Evolutionary conservation across 2,329 filamentous ascomycete genomes (phyloP), one percentile per base, ranked within the genome.

Genomic region (Magnaporthiopsis rhizophila): DNA sequence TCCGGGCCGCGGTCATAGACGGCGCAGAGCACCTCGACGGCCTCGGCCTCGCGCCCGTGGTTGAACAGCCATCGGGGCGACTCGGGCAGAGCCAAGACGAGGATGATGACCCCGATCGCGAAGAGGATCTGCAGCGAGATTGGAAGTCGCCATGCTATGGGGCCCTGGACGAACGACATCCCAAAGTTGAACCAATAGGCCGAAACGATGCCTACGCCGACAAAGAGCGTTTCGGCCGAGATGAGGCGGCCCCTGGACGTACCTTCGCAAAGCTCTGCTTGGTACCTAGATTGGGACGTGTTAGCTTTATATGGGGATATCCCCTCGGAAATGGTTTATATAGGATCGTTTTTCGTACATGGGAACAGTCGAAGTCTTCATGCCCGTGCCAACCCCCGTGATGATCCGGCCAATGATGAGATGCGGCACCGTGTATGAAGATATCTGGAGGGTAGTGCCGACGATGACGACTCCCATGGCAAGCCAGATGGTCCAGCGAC

Each of bases 1-100:
- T 90, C 84, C 12, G 81, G 71, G 59, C 81, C 78, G 3, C 86
- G 86, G 70, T 88, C 82, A 11, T 86, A 80, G 6, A 82, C 67
- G 60, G 83, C 77, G 65, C 75, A 77, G 32, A 75, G 70, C 26
- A 78, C 74, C 3, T 75, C 75, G 5, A 66, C 68, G 1, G 75
- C 76, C 24, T 79, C 76, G 21, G 74, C 70, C 11, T 72, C 67
- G 7, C 72, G 73, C 21, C 73, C 73, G 62, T 76, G 73, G 18
- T 71, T 74, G 62, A 76, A 72, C 0, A 79, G 71, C 76, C 76
- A 79, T 12, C 76, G 71, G 0, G 77, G 77, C 0, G 76, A 78
- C 60, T 79, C 77, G 11, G 77, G 77, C 0, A 79, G 71, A 24
- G 72, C 75, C 34, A 75, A 72, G 5, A 78, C 75, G 13, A 75